phyloP scores from a whole-genome alignment of 169 alveolate genomes.

The Cryptosporidium meleagridis region DNA sequence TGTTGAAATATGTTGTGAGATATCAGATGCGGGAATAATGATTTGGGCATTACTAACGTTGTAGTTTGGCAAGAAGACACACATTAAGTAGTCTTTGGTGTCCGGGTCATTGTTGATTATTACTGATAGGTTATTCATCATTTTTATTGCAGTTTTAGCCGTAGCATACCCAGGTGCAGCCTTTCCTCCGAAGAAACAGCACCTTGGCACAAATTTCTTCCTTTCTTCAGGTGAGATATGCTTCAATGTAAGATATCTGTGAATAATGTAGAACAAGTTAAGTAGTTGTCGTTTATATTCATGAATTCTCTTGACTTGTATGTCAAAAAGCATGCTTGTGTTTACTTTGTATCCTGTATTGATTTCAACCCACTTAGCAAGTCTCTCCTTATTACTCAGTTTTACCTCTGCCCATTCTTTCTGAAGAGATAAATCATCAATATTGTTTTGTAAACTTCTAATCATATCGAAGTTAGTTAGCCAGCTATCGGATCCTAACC shows the following conservation, averaged over 20 bases:
- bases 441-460: constrained; percentile 80
- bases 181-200: constrained; percentile 93
- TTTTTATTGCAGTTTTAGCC: constrained; percentile 93
- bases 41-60: constrained; percentile 92
- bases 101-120: constrained; percentile 92
- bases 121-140: constrained; percentile 87
- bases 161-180: constrained; percentile 93
- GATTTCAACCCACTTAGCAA: constrained; percentile 87
- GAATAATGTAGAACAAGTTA: constrained; percentile 89
- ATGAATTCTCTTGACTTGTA: constrained; percentile 93
- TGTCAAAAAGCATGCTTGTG: constrained; percentile 88
- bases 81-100: constrained; percentile 85
- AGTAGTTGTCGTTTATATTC: constrained; percentile 94
- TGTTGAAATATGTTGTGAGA: constrained; percentile 93
- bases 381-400: constrained; percentile 83
- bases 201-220: constrained; percentile 85
- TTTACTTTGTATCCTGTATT: constrained; percentile 81
- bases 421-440: constrained; percentile 82
- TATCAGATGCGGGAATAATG: constrained; percentile 94
- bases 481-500: constrained; percentile 90
- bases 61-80: constrained; percentile 92
- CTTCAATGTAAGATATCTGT: constrained; percentile 84
- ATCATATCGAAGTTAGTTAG: constrained; percentile 84
- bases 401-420: constrained; percentile 86
- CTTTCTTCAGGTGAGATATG: constrained; percentile 86